A percentile compares a stretch with the other conserved stretches of the same genome.
Conservation (phyloP, 1,284 basidiomycete species). For the Blastosporella zonata region DNA sequence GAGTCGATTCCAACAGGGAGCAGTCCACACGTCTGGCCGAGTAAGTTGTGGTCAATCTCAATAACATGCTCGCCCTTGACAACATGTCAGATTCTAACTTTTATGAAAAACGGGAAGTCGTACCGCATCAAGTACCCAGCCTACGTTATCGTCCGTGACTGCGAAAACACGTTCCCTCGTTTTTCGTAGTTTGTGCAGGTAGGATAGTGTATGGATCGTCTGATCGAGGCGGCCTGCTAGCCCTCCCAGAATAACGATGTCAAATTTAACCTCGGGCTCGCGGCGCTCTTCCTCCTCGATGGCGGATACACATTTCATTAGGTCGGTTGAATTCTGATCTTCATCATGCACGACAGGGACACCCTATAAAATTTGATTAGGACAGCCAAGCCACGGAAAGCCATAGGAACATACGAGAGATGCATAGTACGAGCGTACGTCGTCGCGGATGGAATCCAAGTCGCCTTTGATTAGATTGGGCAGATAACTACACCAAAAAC, state of each 20-base stretch:
- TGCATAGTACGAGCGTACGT: slow-evolving; percentile 72
- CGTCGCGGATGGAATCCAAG: slow-evolving; percentile 80
- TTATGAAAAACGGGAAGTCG: slow-evolving; percentile 24
- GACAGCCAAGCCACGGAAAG: not conserved
- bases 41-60: slow-evolving; percentile 62
- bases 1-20: slow-evolving; percentile 83
- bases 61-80: slow-evolving; percentile 78
- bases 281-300: slow-evolving; percentile 51
- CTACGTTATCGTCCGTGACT: slow-evolving; percentile 84
- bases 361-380: slow-evolving; percentile 39
- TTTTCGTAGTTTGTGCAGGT: slow-evolving; percentile 78
- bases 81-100: not conserved
- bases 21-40: slow-evolving; percentile 91
- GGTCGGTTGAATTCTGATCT: slow-evolving; percentile 86
- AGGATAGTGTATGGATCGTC: slow-evolving; percentile 86
- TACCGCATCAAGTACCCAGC: slow-evolving; percentile 84
- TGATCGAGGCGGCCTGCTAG: slow-evolving; percentile 92
- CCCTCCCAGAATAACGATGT: slow-evolving; percentile 84
- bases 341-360: slow-evolving; percentile 67
- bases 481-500: slow-evolving; percentile 48
- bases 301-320: slow-evolving; percentile 85
- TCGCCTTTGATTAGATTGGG: slow-evolving; percentile 94
- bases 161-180: slow-evolving; percentile 65
- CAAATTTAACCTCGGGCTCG: slow-evolving; percentile 44
- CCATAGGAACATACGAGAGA: slow-evolving; percentile 42